A percentile compares a stretch with the other conserved stretches of the same genome.
Conservation (phyloP, 352 stramenopile genomes). For the Peronospora belbahrii region DNA sequence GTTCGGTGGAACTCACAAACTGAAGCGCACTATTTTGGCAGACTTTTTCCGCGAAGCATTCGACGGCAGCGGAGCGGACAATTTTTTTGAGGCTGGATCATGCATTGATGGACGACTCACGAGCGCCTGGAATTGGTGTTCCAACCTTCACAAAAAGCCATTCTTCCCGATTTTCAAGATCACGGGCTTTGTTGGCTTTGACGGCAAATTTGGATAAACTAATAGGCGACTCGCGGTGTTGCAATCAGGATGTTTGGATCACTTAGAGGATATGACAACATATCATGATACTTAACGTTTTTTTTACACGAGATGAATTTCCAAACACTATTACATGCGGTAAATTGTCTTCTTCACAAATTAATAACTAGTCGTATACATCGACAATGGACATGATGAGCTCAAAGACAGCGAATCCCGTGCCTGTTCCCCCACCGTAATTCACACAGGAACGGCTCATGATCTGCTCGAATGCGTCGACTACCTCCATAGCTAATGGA, state of each 20-base stretch:
- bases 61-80: slow-evolving; percentile 91
- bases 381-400: too few species aligned
- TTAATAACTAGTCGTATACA: too few species aligned
- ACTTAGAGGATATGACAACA: slow-evolving; percentile 11
- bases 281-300: neutral
- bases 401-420: slow-evolving; percentile 20
- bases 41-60: slow-evolving; percentile 96
- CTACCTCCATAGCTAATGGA: slow-evolving; percentile 46
- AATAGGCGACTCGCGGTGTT: neutral
- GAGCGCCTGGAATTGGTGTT: slow-evolving; percentile 97
- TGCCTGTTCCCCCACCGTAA: too few species aligned
- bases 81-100: slow-evolving; percentile 93
- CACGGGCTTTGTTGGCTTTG: slow-evolving; percentile 93
- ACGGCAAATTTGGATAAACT: slow-evolving; percentile 89
- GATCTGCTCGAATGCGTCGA: slow-evolving; percentile 52
- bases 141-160: slow-evolving; percentile 87
- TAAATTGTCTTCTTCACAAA: too few species aligned
- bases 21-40: slow-evolving; percentile 88
- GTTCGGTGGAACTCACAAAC: slow-evolving; percentile 79
- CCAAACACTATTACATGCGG: too few species aligned
- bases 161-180: slow-evolving; percentile 97
- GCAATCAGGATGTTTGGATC: neutral
- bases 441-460: slow-evolving; percentile 15
- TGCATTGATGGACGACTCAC: slow-evolving; percentile 96
- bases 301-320: slow-evolving; percentile 10